These are phyloP conservation scores for Biscogniauxia marginata DNA, from an alignment of 2,329 filamentous ascomycete species.

Conservation along the genomic window DNA sequence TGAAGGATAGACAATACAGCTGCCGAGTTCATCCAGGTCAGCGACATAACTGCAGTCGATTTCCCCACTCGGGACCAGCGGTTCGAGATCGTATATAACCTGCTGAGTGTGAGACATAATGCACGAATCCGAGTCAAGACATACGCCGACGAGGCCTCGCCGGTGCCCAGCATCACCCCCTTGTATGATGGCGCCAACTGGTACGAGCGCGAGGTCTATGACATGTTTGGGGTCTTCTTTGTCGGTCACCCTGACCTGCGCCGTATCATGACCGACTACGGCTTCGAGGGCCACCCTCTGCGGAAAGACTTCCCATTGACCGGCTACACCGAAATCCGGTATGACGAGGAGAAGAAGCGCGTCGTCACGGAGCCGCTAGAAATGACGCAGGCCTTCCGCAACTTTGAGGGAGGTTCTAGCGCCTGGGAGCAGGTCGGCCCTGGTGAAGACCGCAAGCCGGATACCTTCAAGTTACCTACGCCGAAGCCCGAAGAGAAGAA, in stretches of 20 bases:
- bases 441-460: conserved; percentile 77
- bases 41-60: conserved; percentile 90
- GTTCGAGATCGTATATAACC: conserved; percentile 97
- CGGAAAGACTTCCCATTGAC: conserved; percentile 98
- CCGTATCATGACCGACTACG: conserved; percentile 99
- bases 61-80: conserved; percentile 93
- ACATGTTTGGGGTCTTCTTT: conserved; percentile 97
- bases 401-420: conserved; percentile 87
- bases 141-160: conserved; percentile 93
- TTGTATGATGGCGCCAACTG: conserved; percentile 96
- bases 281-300: conserved; percentile 95
- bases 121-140: conserved; percentile 97
- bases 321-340: conserved; percentile 96
- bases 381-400: conserved; percentile 96
- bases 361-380: conserved; percentile 98
- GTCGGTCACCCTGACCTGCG: conserved; percentile 90
- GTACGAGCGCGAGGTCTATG: conserved; percentile 98
- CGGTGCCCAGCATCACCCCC: conserved; percentile 81
- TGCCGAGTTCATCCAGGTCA: conserved; percentile 92
- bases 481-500: conserved; percentile 92
- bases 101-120: conserved; percentile 94
- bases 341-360: conserved; percentile 99
- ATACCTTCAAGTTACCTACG: conserved; percentile 89
- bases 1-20: conserved; percentile 77
- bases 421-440: conserved; percentile 65